A percentile compares a stretch with the other conserved stretches of the same genome.
Conservation (phyloP, 83 land plant genomes). For the Larix sibirica region DNA sequence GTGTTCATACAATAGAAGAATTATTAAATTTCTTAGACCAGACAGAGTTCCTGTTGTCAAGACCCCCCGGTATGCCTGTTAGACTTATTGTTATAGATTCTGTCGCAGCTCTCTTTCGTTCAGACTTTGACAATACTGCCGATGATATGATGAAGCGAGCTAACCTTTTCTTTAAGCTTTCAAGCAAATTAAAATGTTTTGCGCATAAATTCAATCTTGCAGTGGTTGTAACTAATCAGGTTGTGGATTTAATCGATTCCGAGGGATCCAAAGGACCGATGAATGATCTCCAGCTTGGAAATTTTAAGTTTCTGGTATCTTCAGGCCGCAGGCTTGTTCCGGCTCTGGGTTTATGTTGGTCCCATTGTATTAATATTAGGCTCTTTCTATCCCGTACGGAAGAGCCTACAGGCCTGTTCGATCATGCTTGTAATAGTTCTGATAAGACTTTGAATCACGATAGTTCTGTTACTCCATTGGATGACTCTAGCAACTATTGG, state of each 20-base stretch:
- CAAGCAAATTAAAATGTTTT: conserved; percentile 55
- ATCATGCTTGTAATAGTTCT: neutral
- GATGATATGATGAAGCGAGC: conserved; percentile 57
- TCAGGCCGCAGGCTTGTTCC: conserved; percentile 80
- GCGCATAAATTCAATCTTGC: conserved; percentile 66
- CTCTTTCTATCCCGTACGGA: conserved; percentile 70
- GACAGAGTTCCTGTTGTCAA: conserved; percentile 26
- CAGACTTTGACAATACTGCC: conserved; percentile 65
- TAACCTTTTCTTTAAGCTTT: conserved; percentile 60
- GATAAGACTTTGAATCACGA: conserved; percentile 8
- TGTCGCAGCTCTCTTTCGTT: conserved; percentile 78
- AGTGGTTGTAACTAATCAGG: conserved; percentile 91
- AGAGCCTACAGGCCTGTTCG: conserved; percentile 21
- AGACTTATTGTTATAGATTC: conserved; percentile 79
- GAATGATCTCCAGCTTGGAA: conserved; percentile 38
- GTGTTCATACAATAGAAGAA: conserved; percentile 51
- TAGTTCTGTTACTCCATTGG: conserved; percentile 8
- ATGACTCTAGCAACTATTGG: neutral
- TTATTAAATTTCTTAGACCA: conserved; percentile 50
- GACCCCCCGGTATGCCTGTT: conserved; percentile 34
- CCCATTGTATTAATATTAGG: conserved; percentile 87
- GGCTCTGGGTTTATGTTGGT: conserved; percentile 87
- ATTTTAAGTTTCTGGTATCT: conserved; percentile 36
- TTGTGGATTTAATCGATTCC: conserved; percentile 48
- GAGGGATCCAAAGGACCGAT: conserved; percentile 22